phyloP scores from a whole-genome alignment of 306 rosid genomes.

The Cicer pinnatifidum region DNA sequence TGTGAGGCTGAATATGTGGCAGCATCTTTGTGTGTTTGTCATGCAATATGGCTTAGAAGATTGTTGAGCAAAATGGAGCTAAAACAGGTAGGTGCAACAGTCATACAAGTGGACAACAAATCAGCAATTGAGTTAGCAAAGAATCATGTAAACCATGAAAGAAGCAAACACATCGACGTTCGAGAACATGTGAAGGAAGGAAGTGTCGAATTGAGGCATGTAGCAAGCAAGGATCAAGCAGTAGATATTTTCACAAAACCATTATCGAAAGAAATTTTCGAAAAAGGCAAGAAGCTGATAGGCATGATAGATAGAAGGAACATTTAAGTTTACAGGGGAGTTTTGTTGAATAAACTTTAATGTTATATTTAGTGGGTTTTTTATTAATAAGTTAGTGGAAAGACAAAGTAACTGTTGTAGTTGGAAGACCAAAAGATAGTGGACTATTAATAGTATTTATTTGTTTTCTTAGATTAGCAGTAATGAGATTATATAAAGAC shows the following conservation, averaged over 20 bases:
- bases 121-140: too few relatives aligned
- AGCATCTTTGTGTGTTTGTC: not conserved
- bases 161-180: too few relatives aligned
- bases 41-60: constrained; percentile 4
- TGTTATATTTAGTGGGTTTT: too few relatives aligned
- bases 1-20: not conserved
- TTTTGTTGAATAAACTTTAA: too few relatives aligned
- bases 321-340: too few relatives aligned
- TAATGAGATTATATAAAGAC: too few relatives aligned
- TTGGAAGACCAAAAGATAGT: too few relatives aligned
- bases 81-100: not conserved
- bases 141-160: too few relatives aligned
- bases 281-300: not conserved
- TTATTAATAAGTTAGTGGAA: too few relatives aligned
- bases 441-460: too few relatives aligned
- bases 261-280: not conserved
- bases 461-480: too few relatives aligned
- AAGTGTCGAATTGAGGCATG: not conserved
- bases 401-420: too few relatives aligned
- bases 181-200: not conserved
- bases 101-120: not conserved
- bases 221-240: constrained; percentile 1
- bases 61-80: not conserved
- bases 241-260: constrained; percentile 8
- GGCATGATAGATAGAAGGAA: not conserved